phyloP scores from a whole-genome alignment of 495 filamentous ascomycete species.

The Trichoderma asperelloides region DNA sequence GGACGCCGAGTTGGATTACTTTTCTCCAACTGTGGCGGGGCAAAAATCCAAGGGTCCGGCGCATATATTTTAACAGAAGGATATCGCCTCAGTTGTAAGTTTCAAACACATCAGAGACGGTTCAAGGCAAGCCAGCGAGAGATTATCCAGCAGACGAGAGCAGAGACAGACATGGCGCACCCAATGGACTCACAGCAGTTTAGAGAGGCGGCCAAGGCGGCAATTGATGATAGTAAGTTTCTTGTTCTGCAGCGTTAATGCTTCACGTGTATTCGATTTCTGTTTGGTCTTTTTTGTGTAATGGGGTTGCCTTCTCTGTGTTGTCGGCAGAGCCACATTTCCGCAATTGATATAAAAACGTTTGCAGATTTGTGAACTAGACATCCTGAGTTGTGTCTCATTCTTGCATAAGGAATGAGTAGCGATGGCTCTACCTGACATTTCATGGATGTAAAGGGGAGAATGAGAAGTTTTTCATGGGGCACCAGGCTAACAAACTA shows the following conservation, averaged over 20 bases:
- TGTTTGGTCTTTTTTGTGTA: background rate
- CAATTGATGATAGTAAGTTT: constrained; percentile 73
- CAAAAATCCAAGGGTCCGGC: background rate
- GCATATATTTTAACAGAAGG: background rate
- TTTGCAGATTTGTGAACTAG: no score
- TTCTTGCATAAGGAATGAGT: no score
- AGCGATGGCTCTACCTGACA: no score
- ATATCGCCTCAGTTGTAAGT: background rate
- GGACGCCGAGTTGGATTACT: background rate
- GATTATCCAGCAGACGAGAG: background rate
- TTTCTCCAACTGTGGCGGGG: background rate
- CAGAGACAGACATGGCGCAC: background rate
- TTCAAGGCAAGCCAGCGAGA: background rate
- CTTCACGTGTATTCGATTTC: background rate
- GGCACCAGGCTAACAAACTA: constrained; percentile 12
- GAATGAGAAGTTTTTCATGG: background rate
- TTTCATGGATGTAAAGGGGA: no score
- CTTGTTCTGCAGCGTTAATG: background rate
- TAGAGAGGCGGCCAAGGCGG: constrained; percentile 67
- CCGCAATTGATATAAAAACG: background rate
- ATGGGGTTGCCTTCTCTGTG: no score
- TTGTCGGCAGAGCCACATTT: background rate
- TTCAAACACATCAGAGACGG: background rate
- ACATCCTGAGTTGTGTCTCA: no score
- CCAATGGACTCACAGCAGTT: constrained; percentile 80